Evolutionary conservation across 257 asterid genomes (phyloP), one percentile per base, ranked within the genome.

Genomic region (Verbena officinalis): DNA sequence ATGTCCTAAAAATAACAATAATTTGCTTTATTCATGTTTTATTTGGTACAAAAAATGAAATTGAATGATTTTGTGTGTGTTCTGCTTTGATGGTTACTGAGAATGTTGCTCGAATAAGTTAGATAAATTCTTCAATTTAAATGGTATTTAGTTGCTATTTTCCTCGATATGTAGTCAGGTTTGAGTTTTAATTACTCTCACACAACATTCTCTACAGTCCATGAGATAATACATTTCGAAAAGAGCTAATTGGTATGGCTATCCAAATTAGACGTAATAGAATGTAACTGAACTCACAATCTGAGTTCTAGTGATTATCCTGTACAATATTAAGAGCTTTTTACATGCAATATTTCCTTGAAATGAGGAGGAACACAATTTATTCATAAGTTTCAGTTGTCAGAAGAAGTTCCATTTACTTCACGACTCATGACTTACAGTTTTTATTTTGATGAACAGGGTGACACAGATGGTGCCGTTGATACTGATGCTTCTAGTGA

Each of bases 401-500:
- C 59, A 23, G 65, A 24, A 40, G 34, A 14, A 44, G 66, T 31
- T 45, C 7, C 15, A 16, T 55, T 11, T 64, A 17, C 27, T 12
- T 27, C n/a, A n/a, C n/a, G n/a, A n/a, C n/a, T 54, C 38, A 52
- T 58, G 45, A 50, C 45, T 59, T 10, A 16, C 15, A 46, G 9
- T 14, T n/a, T 42, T 64, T 59, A 48, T 59, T 64, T 75, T 40
- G 46, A 66, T 68, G 70, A 16, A 65, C 83, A 87, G 97, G 91
- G 21, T 40, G 70, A 60, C 52, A 19, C 65, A 57, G 88, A 77
- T 65, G 83, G 67, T 36, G 73, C 75, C 1, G 45, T 59, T 69
- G 73, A 55, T 21, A 76, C 38, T 24, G 88, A 75, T 65, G 72
- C 67, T 56, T 63, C 69, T 20, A 64, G 65, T 64, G 91, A 83